Conservation (phyloP, 345 rosid species). For the Populus nigra region DNA sequence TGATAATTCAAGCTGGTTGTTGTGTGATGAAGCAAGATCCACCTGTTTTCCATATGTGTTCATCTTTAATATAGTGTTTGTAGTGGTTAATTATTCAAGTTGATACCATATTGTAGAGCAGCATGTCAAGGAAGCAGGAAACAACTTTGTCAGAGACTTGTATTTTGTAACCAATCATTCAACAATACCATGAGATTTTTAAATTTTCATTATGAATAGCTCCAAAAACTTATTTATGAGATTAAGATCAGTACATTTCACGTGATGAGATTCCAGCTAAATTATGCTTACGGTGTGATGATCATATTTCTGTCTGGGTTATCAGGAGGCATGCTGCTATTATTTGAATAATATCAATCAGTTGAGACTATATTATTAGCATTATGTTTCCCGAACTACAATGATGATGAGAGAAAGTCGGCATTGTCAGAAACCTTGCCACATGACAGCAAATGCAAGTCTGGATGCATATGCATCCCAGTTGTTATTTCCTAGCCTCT, state of each 20-base stretch:
- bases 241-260: background rate
- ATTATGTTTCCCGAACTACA: background rate
- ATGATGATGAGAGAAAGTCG: background rate
- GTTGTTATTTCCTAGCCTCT: background rate
- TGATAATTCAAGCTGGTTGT: background rate
- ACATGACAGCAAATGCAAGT: background rate
- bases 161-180: background rate
- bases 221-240: background rate
- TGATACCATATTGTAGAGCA: background rate
- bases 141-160: background rate
- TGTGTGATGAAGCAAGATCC: background rate
- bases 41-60: background rate
- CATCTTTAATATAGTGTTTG: background rate
- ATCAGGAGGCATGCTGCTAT: background rate
- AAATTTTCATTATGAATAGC: too few relatives aligned
- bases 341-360: background rate
- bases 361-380: background rate
- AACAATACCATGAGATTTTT: too few relatives aligned
- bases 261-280: background rate
- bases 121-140: background rate
- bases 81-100: too few relatives aligned
- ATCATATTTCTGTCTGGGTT: background rate
- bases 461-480: background rate
- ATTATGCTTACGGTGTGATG: background rate
- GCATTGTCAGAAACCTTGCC: background rate